Conservation (phyloP, 345 rosid genomes). For the Erucastrum elatum region DNA sequence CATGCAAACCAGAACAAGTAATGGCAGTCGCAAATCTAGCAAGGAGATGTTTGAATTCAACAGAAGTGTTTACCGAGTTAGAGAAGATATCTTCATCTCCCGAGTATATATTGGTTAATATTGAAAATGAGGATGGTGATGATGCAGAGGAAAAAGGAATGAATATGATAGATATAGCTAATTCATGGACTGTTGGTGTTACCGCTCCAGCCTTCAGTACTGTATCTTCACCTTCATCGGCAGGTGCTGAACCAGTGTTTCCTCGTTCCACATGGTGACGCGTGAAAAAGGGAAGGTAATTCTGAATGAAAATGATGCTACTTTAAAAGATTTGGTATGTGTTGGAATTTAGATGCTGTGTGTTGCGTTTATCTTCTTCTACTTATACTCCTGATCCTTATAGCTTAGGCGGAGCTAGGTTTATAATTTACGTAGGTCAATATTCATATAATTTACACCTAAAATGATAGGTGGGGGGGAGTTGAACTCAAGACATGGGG, state of each 20-base stretch:
- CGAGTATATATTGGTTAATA: not conserved
- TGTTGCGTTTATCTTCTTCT: not conserved
- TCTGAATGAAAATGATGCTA: not conserved
- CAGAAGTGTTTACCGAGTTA: conserved; percentile 49
- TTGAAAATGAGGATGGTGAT: not conserved
- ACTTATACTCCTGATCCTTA: not conserved
- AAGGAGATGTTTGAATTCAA: conserved; percentile 50
- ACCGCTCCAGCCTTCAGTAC: not conserved
- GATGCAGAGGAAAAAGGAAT: conserved; percentile 15
- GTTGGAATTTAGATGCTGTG: not conserved
- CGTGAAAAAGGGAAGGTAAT: not conserved
- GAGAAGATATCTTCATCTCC: conserved; percentile 21
- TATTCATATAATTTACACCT: no score
- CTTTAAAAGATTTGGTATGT: not conserved
- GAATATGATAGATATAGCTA: no score
- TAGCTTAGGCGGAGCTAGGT: no score
- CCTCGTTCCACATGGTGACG: not conserved
- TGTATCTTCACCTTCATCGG: not conserved
- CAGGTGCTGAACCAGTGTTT: not conserved
- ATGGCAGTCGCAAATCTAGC: conserved; percentile 23
- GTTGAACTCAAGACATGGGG: no score
- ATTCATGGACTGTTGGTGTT: not conserved
- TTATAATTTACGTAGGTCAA: no score
- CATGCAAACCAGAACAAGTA: conserved; percentile 8
- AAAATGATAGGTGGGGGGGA: no score